Evolutionary conservation across 1,284 basidiomycete genomes (phyloP).

Genomic region (Volvariella surrecta): DNA sequence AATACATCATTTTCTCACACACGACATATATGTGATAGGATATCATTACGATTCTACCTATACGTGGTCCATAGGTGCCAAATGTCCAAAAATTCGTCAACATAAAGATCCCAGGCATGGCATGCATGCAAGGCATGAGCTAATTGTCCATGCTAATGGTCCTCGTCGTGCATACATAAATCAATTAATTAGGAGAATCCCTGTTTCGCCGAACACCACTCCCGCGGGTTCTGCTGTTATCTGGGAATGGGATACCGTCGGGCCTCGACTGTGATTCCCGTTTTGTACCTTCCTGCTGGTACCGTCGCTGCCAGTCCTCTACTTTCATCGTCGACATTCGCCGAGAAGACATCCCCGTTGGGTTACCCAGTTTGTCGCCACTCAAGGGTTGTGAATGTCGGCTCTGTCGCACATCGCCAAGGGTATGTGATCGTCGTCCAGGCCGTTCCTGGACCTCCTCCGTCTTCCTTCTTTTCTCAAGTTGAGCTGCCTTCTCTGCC

Average conservation of each 20-base stretch:
- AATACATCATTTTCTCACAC: no score
- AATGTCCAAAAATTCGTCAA: constrained; percentile 3
- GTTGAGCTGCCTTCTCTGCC: constrained; percentile 56
- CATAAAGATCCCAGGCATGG: not conserved
- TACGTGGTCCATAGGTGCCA: constrained; percentile 1
- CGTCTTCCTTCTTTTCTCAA: constrained; percentile 37
- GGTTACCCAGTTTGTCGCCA: constrained; percentile 48
- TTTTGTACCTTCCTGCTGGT: constrained; percentile 36
- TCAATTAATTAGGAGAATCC: constrained; percentile 5
- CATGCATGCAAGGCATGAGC: no score
- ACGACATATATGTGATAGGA: not conserved
- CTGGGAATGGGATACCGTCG: constrained; percentile 44
- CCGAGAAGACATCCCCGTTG: constrained; percentile 40
- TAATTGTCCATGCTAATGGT: constrained; percentile 12
- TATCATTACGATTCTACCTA: not conserved
- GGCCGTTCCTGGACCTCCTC: constrained; percentile 30
- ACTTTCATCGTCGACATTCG: constrained; percentile 69
- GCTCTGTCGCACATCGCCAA: constrained; percentile 19
- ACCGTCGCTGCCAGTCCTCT: constrained; percentile 73
- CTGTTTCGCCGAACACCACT: not conserved
- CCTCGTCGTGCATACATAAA: constrained; percentile 20
- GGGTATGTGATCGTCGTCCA: constrained; percentile 17
- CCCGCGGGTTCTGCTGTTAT: constrained; percentile 10
- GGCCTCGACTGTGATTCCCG: constrained; percentile 25
- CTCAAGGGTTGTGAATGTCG: constrained; percentile 47